phyloP scores from a whole-genome alignment of 306 rosid genomes.

The Citrullus mucosospermus region DNA sequence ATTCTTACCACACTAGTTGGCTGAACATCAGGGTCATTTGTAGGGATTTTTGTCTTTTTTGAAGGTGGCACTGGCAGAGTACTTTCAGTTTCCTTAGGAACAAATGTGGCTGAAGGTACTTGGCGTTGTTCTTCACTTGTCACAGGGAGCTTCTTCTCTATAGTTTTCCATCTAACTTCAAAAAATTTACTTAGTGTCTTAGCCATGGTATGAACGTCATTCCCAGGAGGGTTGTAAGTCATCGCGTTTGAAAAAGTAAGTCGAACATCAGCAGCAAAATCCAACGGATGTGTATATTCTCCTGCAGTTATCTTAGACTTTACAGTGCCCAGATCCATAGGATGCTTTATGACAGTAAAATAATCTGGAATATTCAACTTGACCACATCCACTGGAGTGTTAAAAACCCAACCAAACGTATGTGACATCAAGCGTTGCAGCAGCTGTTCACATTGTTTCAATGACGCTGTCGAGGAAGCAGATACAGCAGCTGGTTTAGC shows the following conservation, averaged over 20 bases:
- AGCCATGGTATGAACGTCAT: conserved; percentile 69
- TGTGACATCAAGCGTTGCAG: conserved; percentile 43
- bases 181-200: conserved; percentile 41
- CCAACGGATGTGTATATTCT: conserved; percentile 41
- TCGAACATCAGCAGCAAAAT: conserved; percentile 73
- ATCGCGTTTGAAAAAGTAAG: conserved; percentile 75
- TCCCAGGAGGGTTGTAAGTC: conserved; percentile 77
- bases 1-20: conserved; percentile 24
- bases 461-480: conserved; percentile 30
- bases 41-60: conserved; percentile 41
- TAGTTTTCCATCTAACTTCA: conserved; percentile 63
- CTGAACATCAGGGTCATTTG: conserved; percentile 22
- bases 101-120: conserved; percentile 28
- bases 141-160: conserved; percentile 55
- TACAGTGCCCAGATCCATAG: conserved; percentile 93
- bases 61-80: conserved; percentile 29
- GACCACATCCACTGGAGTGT: conserved; percentile 65
- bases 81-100: conserved; percentile 24
- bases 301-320: conserved; percentile 48
- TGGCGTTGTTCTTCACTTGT: conserved; percentile 18
- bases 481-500: conserved; percentile 26
- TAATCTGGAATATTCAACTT: conserved; percentile 84
- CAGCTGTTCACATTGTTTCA: conserved; percentile 54
- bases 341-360: conserved; percentile 70
- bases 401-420: conserved; percentile 60